Percentiles rank a stretch among this genome's conserved stretches.
Evolutionary conservation across 805 yeast genomes (phyloP).

Genomic region (Trichomonascus vanleenenianus): DNA sequence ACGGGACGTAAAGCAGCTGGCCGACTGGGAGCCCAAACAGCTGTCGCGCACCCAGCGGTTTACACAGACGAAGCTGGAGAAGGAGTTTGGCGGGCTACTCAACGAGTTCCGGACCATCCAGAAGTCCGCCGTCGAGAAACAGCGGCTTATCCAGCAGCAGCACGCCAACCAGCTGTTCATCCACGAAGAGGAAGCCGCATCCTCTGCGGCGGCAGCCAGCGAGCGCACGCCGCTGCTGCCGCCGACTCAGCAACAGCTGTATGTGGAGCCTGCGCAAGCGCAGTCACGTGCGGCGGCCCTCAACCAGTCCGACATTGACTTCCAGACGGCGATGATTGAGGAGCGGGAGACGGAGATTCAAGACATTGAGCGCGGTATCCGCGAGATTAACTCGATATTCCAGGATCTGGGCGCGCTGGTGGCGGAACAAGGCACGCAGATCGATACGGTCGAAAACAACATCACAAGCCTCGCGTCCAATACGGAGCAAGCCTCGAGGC

Average conservation of each 20-base stretch:
- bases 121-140: constrained; percentile 43
- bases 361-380: constrained; percentile 68
- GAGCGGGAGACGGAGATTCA: constrained; percentile 69
- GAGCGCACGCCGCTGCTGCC: constrained; percentile 20
- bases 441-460: constrained; percentile 80
- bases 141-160: constrained; percentile 18
- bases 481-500: constrained; percentile 62
- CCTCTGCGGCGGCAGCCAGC: constrained; percentile 1
- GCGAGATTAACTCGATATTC: constrained; percentile 79
- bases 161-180: constrained; percentile 14
- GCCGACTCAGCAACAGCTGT: constrained; percentile 34
- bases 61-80: constrained; percentile 44
- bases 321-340: constrained; percentile 36
- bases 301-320: constrained; percentile 23
- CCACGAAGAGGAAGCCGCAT: not conserved
- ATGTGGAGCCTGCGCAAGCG: constrained; percentile 21
- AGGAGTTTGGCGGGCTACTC: constrained; percentile 49
- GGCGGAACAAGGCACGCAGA: constrained; percentile 74
- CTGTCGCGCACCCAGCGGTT: constrained; percentile 25
- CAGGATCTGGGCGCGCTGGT: constrained; percentile 73
- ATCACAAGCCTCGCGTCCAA: constrained; percentile 54
- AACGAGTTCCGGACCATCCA: constrained; percentile 37
- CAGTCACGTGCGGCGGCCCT: too few relatives aligned
- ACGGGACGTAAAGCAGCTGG: constrained; percentile 9
- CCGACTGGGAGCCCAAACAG: constrained; percentile 11